Base-by-base conservation (phyloP, 2,329 filamentous ascomycete genomes). In the Lachnellula suecica region DNA sequence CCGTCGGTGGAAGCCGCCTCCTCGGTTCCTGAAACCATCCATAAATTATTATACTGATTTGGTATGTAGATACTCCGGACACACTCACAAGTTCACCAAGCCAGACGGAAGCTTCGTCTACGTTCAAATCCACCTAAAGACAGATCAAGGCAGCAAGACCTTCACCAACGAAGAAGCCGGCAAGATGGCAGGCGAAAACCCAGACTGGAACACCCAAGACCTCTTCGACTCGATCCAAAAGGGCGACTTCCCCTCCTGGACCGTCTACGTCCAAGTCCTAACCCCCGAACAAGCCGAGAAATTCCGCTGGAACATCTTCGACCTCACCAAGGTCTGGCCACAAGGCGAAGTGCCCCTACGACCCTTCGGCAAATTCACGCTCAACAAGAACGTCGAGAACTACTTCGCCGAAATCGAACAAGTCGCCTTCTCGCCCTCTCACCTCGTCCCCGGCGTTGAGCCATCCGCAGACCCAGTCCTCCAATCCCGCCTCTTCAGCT, bases 261-360 rank as follows among this genome's bases (percentile, higher is more conserved):
- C 77, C 17, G 77, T 81, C 56, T 85, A 82, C 56, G 75, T 87
- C 2, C 86, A 89, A 68, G 75, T 81, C 4, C 75, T 88, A 54
- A 79, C 76, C 17, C 83, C 83, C 1, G 79, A 82, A 55, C 75
- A 87, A 59, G 83, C 83, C 2, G 78, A 85, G 63, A 75, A 77
- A 52, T 82, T 81, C 65, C 73, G 73, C 38, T 84, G 78, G 74
- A 85, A 84, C 67, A 72, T 88, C 56, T 86, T 89, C 56, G 86
- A 89, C 63, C 71, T 87, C 56, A 89, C 85, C 46, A 86, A 88
- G 69, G 77, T 85, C 61, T 88, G 84, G 84, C 84, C 84, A 2
- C 81, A 87, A 53, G 72, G 68, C 20, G 76, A 85, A 43, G 81
- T 84, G 24, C 85, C 85, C 2, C 72, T 86, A 11, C 74, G 81